Evolutionary conservation across 352 stramenopile genomes (phyloP), one percentile per base, ranked within the genome.

Genomic region (Phytophthora parvispora): DNA sequence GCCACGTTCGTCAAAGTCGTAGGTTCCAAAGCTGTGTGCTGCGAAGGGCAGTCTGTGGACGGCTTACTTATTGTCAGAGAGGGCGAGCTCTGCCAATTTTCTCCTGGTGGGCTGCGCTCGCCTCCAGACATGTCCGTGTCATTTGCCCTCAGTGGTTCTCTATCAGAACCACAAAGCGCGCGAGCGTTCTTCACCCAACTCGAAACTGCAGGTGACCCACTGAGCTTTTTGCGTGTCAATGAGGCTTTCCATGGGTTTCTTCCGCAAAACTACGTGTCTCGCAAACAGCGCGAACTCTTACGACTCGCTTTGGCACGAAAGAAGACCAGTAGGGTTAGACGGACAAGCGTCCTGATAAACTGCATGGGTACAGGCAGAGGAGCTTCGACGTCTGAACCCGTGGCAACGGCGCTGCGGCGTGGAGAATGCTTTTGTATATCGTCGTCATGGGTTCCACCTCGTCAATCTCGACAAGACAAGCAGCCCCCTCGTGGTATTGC

Each of bases 121-220:
- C 78, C 84, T 10, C 80, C 78, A 15, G 73, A 89, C 52, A 67
- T 87, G 27, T 83, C 78, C 12, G 65, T 84, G 29, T 68, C 80
- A 0, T 92, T 92, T 49, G 74, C 66, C 3, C 59, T 90, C 32
- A 86, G 81, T 34, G 84, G 81, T 24, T 66, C 78, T 22, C 72
- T 90, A 5, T 60, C 66, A 7, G 63, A 74, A 20, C 69, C 74
- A 8, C 54, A 68, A 61, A 77, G 62, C 3, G 69, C 75, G 2
- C 64, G 62, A 15, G 69, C 77, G 36, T 92, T 92, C 57, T 92
- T 88, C 67, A 74, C 67, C 15, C 81, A 92, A 60, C 67, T 92
- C 5, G 84, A 92, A 56, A 68, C 60, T 50, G 61, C 60, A 4
- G 80, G 72, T 13, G 78, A 89, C 51, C 74, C 81, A n/a, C 68